phyloP scores from a whole-genome alignment of 176 grass and related monocot species.

The Puya raimondii region DNA sequence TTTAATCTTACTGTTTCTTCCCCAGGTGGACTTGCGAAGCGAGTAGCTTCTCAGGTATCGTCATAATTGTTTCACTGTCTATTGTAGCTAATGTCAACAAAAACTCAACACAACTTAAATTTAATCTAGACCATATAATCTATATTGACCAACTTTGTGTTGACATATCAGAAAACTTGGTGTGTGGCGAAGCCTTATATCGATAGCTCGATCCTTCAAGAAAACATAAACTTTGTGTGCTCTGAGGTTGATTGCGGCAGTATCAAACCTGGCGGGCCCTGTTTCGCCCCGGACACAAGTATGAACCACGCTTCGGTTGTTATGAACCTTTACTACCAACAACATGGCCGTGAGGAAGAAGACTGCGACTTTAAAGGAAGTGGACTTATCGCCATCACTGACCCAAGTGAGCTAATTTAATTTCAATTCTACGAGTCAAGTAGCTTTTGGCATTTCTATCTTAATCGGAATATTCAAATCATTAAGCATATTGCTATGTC shows the following conservation, averaged over 20 bases:
- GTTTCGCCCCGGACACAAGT: constrained; percentile 56
- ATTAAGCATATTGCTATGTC: too few relatives aligned
- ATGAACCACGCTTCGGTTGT: constrained; percentile 63
- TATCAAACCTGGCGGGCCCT: constrained; percentile 47
- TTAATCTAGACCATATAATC: too few relatives aligned
- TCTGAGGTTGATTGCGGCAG: constrained; percentile 53
- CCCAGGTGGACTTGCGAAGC: too few relatives aligned
- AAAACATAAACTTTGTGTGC: constrained; percentile 71
- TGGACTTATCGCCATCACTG: constrained; percentile 46
- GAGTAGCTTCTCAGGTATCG: too few relatives aligned
- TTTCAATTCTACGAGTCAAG: too few relatives aligned
- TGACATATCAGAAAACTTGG: constrained; percentile 58
- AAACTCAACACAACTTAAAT: too few relatives aligned
- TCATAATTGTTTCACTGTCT: too few relatives aligned
- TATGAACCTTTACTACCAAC: constrained; percentile 89
- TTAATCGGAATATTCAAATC: too few relatives aligned
- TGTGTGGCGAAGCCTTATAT: constrained; percentile 74
- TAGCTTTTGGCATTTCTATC: too few relatives aligned
- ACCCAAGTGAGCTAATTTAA: constrained; percentile 43
- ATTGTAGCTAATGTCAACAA: too few relatives aligned
- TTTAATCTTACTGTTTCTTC: too few relatives aligned
- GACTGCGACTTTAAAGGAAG: constrained; percentile 74
- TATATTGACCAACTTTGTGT: too few relatives aligned
- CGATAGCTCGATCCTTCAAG: constrained; percentile 29
- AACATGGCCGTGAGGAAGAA: constrained; percentile 55